Conservation (phyloP, 2,329 filamentous ascomycete genomes). For the Epichloe festucae region DNA sequence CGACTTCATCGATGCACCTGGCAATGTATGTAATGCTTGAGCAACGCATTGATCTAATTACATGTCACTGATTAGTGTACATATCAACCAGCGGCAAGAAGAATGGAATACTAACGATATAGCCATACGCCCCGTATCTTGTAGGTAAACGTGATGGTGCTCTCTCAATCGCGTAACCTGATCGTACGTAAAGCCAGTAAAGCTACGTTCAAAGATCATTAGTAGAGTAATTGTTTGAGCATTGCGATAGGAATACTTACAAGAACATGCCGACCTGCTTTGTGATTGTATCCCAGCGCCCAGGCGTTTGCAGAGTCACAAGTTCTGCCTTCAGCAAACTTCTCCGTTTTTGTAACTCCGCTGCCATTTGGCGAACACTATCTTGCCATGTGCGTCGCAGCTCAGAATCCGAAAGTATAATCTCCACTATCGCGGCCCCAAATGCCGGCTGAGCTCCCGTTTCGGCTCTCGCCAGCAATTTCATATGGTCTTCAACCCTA, state of each 20-base stretch:
- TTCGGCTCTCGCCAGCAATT: conserved; percentile 7
- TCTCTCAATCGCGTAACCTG: not conserved
- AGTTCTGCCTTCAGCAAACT: not conserved
- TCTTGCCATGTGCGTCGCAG: not conserved
- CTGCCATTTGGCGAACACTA: not conserved
- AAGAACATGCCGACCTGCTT: not conserved
- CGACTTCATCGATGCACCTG: not conserved
- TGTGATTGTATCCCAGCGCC: not conserved
- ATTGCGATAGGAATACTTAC: not conserved
- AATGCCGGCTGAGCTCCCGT: not conserved
- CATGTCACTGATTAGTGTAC: not conserved
- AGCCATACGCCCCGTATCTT: not conserved
- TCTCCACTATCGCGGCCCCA: not conserved
- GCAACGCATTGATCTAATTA: not conserved
- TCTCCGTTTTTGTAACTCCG: not conserved
- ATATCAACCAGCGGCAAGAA: not conserved
- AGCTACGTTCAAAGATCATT: not conserved
- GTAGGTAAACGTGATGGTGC: not conserved
- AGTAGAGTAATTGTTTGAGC: not conserved
- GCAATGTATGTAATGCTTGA: not conserved
- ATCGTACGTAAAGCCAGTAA: not conserved
- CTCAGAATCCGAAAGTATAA: not conserved
- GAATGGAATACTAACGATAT: not conserved
- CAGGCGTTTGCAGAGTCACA: not conserved
- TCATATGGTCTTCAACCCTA: not conserved